Evolutionary conservation across 257 asterid genomes (phyloP).

Genomic region (Nicotiana tomentosiformis): DNA sequence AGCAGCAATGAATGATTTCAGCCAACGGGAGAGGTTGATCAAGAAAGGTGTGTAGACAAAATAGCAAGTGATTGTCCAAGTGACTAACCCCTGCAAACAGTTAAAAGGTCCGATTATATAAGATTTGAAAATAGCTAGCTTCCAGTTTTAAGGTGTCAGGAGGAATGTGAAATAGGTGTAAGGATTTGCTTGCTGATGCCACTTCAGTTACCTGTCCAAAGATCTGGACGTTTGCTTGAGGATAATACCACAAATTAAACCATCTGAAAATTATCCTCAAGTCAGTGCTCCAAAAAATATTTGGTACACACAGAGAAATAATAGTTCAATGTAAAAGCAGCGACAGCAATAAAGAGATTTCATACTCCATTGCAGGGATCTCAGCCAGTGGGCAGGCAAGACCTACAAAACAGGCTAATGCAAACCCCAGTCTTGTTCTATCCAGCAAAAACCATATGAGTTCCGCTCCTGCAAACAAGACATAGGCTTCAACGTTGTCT

Average conservation of each 20-base stretch:
- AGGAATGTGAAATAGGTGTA: not conserved
- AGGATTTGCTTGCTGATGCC: not conserved
- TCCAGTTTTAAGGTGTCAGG: not conserved
- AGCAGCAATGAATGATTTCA: conserved; percentile 25
- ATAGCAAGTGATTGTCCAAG: conserved; percentile 71
- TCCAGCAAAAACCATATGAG: conserved; percentile 55
- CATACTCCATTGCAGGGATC: conserved; percentile 61
- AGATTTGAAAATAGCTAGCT: not conserved
- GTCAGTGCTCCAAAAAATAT: not conserved
- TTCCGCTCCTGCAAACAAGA: conserved; percentile 58
- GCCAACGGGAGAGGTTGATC: conserved; percentile 56
- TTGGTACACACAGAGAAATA: not conserved
- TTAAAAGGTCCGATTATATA: not conserved
- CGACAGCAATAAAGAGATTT: not conserved
- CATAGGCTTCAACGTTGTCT: conserved; percentile 57
- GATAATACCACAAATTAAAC: conserved; percentile 73
- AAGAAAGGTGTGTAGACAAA: conserved; percentile 63
- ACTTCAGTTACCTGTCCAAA: conserved; percentile 52
- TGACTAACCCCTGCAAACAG: conserved; percentile 53
- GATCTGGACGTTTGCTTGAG: conserved; percentile 54
- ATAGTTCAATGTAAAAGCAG: not conserved
- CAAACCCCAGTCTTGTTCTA: conserved; percentile 49
- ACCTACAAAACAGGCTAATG: conserved; percentile 59
- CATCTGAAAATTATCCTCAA: conserved; percentile 29
- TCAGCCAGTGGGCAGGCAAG: conserved; percentile 63